A percentile compares a stretch with the other conserved stretches of the same genome.
Conservation (phyloP, 192 early-diverging fungal genomes). For the Umbelopsis isabellina region DNA sequence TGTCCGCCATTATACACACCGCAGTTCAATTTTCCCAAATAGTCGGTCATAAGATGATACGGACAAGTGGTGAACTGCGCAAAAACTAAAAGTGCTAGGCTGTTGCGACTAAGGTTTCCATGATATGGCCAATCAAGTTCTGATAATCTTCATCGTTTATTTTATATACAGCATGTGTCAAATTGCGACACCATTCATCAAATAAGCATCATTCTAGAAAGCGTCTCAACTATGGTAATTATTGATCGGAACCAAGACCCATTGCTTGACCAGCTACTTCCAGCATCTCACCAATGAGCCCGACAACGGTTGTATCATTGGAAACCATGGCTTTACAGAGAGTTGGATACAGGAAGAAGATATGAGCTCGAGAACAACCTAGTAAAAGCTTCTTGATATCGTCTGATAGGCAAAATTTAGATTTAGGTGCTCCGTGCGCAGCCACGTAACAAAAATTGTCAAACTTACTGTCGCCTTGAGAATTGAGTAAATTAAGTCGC, state of each 20-base stretch:
- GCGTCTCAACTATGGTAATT: no score
- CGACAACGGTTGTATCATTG: slow-evolving; percentile 43
- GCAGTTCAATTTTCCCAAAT: no score
- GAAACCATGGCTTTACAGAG: slow-evolving; percentile 62
- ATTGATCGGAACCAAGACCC: slow-evolving; percentile 22
- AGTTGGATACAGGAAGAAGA: slow-evolving; percentile 71
- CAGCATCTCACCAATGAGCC: slow-evolving; percentile 33
- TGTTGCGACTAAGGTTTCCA: no score
- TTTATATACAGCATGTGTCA: no score
- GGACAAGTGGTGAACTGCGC: no score
- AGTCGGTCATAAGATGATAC: no score
- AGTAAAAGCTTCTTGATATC: slow-evolving; percentile 55
- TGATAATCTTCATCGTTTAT: no score
- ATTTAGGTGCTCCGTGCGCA: neutral
- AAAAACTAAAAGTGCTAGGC: no score
- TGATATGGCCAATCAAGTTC: no score
- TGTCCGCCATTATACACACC: no score
- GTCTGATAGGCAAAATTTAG: slow-evolving; percentile 34
- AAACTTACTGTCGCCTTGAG: neutral
- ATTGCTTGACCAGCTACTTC: slow-evolving; percentile 35
- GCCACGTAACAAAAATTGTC: neutral
- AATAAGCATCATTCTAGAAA: no score
- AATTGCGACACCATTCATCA: no score
- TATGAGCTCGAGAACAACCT: slow-evolving; percentile 59
- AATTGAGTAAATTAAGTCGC: neutral